These are phyloP conservation scores for Wickerhamiella musiphila DNA, from an alignment of 805 yeast genomes.

Conservation along the genomic window DNA sequence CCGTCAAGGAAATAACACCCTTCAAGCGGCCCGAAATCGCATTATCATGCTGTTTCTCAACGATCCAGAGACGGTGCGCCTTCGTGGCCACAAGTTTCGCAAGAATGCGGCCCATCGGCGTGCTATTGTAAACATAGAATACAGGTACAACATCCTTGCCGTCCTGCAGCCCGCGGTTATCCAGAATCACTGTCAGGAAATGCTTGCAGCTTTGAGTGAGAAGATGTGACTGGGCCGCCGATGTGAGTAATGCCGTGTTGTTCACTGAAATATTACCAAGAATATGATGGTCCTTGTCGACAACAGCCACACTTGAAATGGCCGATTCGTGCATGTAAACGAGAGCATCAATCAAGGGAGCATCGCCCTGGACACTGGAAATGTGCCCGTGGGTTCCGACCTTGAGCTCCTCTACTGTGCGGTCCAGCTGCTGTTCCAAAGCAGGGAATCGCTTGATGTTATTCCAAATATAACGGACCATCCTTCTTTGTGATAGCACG, in stretches of 20 bases:
- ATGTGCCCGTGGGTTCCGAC: slow-evolving; percentile 57
- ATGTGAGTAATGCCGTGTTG: slow-evolving; percentile 77
- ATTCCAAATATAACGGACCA: slow-evolving; percentile 76
- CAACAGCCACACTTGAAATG: slow-evolving; percentile 83
- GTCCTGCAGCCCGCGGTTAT: slow-evolving; percentile 77
- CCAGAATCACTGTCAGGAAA: slow-evolving; percentile 71
- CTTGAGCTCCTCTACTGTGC: slow-evolving; percentile 47
- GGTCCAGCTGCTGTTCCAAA: slow-evolving; percentile 51
- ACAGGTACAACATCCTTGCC: slow-evolving; percentile 96
- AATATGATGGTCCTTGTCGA: slow-evolving; percentile 56
- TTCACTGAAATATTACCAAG: slow-evolving; percentile 90
- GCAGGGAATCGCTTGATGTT: slow-evolving; percentile 74
- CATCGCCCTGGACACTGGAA: slow-evolving; percentile 73
- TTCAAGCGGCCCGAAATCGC: slow-evolving; percentile 50
- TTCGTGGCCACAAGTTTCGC: slow-evolving; percentile 93
- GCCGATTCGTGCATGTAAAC: slow-evolving; percentile 67
- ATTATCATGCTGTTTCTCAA: slow-evolving; percentile 19
- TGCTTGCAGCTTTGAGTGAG: slow-evolving; percentile 71
- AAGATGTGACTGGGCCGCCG: slow-evolving; percentile 70
- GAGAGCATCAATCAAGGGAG: slow-evolving; percentile 70
- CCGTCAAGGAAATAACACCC: slow-evolving; percentile 87
- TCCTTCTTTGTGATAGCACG: slow-evolving; percentile 76
- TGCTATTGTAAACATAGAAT: slow-evolving; percentile 69
- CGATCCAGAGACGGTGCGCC: slow-evolving; percentile 52
- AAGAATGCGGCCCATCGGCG: slow-evolving; percentile 72